Base-by-base conservation (phyloP, 2,329 filamentous ascomycete genomes). In the Pseudomassariella vexata region DNA sequence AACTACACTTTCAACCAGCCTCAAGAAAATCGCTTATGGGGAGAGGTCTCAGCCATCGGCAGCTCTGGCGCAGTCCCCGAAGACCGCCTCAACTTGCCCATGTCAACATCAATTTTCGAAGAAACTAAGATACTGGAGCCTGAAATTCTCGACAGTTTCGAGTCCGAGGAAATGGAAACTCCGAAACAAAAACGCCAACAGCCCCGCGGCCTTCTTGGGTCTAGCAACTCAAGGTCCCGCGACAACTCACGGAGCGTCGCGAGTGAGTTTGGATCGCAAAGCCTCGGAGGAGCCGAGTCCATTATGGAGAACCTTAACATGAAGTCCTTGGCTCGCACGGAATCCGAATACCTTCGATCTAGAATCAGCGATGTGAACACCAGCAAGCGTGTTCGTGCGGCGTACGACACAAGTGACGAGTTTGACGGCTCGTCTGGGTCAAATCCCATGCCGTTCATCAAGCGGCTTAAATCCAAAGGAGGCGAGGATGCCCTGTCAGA, bases 1-100 rank as follows among this genome's bases (percentile, higher is more conserved):
- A 89, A 85, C 6, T 73, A 76, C 30, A 82, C 82, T 56, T 76
- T 83, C 28, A 79, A 78, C 60, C 77, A 54, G 24, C 44, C 47
- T 9, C 58, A 55, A 5, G 56, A 51, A 3, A 63, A 55, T 3
- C 62, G 62, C 8, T 52, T 77, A 2, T 77, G 76, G 47, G 73
- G 73, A 3, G 73, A 77, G 39, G 66, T 78, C 5, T 77, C 72
- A 5, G 70, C 66, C 0, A 54, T 76, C 12, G 68, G 68, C 9
- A 75, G 67, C 46, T 71, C 70, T 6, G 72, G 69, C 5, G 66
- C 55, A 8, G 63, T 76, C 23, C 56, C 63, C 1, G 60, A 65
- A 30, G 59, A 66, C 18, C 63, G 61, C 9, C 55, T 76, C 8
- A 72, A 74, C 40, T 53, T 76, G 5, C 62, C 63, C 3, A 38